A percentile compares a stretch with the other conserved stretches of the same genome.
These are phyloP conservation scores for Leccinum boreale DNA, from an alignment of 768 basidiomycete species.

Conservation along the genomic window DNA sequence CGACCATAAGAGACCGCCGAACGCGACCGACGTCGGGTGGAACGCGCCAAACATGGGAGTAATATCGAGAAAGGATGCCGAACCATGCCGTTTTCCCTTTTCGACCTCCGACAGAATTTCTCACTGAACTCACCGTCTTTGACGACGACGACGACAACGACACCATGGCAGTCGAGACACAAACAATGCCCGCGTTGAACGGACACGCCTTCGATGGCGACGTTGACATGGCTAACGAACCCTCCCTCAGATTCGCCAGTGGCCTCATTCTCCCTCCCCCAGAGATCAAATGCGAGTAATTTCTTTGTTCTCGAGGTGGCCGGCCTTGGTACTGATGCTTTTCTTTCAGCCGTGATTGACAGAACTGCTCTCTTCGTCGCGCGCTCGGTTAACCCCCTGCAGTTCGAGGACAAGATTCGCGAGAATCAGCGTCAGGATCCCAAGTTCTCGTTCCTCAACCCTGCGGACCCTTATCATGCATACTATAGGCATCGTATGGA, in stretches of 20 bases:
- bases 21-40: constrained; percentile 60
- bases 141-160: constrained; percentile 24
- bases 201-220: constrained; percentile 41
- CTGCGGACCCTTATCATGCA: constrained; percentile 95
- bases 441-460: constrained; percentile 98
- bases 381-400: constrained; percentile 87
- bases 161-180: constrained; percentile 48
- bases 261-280: constrained; percentile 95
- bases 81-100: constrained; percentile 19
- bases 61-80: constrained; percentile 11
- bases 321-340: constrained; percentile 1
- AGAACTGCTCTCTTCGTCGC: constrained; percentile 90
- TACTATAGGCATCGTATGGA: constrained; percentile 95
- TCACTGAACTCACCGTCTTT: constrained; percentile 6
- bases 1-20: constrained; percentile 85
- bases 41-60: constrained; percentile 79
- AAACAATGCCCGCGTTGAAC: constrained; percentile 38
- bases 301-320: neutral
- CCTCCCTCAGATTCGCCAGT: constrained; percentile 56
- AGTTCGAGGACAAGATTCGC: constrained; percentile 96
- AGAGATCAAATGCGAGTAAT: constrained; percentile 78
- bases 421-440: constrained; percentile 95
- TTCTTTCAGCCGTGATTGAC: constrained; percentile 79
- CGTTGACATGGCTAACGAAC: constrained; percentile 38
- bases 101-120: constrained; percentile 25